Base-by-base conservation (phyloP, 768 basidiomycete species). In the Dictyophora rubrovolvata region DNA sequence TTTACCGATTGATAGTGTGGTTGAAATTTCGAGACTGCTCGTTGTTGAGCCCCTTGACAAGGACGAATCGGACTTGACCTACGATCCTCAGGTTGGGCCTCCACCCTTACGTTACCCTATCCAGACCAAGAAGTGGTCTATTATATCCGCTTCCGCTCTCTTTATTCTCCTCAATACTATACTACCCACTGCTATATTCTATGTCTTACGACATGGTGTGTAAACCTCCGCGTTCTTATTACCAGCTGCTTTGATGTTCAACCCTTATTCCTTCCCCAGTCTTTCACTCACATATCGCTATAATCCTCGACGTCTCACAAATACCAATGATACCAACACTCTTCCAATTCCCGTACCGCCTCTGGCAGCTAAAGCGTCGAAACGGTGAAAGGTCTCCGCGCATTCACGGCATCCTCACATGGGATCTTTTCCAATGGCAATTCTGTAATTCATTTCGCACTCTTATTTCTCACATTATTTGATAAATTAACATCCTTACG, bases 381-480 rank as follows among this genome's bases (percentile, higher is more conserved):
- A 51, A 51, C 18, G 50, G 50, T 34, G 50, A 51, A 20, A 2
- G 50, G 50, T 51, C 50, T 11, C 50, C 50, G 8, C 21, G 50
- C 21, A 34, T 14, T 16, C 50, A 51, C 18, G 50, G 50, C 14
- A 22, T 51, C 14, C 28, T 51, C 12, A 51, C 50, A 14, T 51
- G 50, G 50, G 50, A 51, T 18, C 28, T 51, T 18, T 51, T 51
- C 50, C 50, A 51, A 51, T 51, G 50, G 50, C 50, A 51, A 20
- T 51, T 51, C 28, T 51, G 50, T 51, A 34, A 22, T 22, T 51
- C 4, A 22, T 51, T 51, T 51, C 50, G 18, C 21, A 10, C 21
- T 34, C 18, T 51, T 12, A 22, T 22, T 7, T 28, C 9, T n/a
- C 50, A 34, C 20, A 12, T 22, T 2, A 51, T 12, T 20, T 20